These are phyloP conservation scores for Plasmodium vinckei DNA, from an alignment of 169 alveolate genomes.

Conservation along the genomic window DNA sequence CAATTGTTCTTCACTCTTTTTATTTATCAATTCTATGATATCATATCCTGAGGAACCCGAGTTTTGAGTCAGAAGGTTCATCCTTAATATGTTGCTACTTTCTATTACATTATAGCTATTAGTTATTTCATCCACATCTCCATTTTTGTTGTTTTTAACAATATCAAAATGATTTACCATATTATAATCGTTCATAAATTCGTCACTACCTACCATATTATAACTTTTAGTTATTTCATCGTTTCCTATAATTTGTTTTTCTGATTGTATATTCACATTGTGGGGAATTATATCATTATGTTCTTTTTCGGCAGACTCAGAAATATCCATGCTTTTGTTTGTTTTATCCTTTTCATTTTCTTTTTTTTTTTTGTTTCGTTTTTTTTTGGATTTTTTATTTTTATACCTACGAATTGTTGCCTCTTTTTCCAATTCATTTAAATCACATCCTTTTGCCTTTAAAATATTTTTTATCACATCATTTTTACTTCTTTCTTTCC, in stretches of 20 bases:
- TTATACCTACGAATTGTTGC: constrained; percentile 12
- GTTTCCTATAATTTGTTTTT: constrained; percentile 2
- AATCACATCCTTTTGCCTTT: not conserved
- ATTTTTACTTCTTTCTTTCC: constrained; percentile 66
- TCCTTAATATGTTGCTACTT: constrained; percentile 8
- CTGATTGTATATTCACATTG: not conserved
- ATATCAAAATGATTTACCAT: constrained; percentile 8
- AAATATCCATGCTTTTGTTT: not conserved
- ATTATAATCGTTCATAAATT: not conserved
- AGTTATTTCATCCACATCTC: constrained; percentile 1
- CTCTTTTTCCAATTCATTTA: not conserved
- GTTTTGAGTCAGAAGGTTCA: not conserved
- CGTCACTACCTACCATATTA: constrained; percentile 11
- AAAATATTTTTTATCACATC: constrained; percentile 6
- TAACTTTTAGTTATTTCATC: constrained; percentile 5
- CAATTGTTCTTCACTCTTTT: constrained; percentile 50
- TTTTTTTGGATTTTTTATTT: constrained; percentile 28
- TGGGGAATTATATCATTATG: constrained; percentile 1
- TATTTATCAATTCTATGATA: constrained; percentile 35
- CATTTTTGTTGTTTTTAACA: not conserved
- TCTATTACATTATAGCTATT: constrained; percentile 2
- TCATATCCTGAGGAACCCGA: not conserved
- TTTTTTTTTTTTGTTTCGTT: constrained; percentile 25
- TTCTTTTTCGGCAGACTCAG: not conserved
- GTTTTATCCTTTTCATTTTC: not conserved